Evolutionary conservation across 164 flowering plant genomes (phyloP), one percentile per base, ranked within the genome.

Genomic region (Pachysandra terminalis): DNA sequence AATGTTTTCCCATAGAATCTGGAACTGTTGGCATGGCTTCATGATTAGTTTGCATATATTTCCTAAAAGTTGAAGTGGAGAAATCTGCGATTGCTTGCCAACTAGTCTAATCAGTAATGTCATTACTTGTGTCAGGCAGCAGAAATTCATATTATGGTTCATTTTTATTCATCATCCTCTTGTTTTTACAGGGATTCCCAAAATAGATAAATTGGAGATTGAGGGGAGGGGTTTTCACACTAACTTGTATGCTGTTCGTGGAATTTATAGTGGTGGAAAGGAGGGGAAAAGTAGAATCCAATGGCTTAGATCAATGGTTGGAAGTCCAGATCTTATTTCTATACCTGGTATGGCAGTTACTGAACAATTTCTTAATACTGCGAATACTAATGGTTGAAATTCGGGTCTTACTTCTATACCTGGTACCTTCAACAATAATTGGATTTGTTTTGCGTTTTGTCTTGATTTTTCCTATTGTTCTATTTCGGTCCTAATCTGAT

Each of bases 241-340:
- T 57, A 96, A 96, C 35, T 78, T 96, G 67, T 96, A 93, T 84
- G 95, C 98, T 72, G 92, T 96, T 45, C 91, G 92, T 71, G 98
- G 96, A 56, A 72, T 66, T 70, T 96, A 96, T 71, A 87, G 85
- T 67, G 99, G 99, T 27, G 99, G 99, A 53, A 96, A 81, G 71
- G 99, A 96, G 78, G 99, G 99, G 12, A 91, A 96, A 79, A 93
- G 99, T 75, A 89, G 81, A 83, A 85, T 93, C 56, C 98, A 93
- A 79, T 96, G 99, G 99, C 97, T 96, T 40, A 82, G 99, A 73
- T 87, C 99, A 9, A 96, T 96, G 98, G 96, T 91, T 73, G 99
- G 98, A 73, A 96, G 99, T 73, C 99, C 99, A 68, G 98, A 96
- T 81, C 92, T 93, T 60, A 93, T 96, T 74, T 86, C 97, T 28